Conservation (phyloP, 2,329 filamentous ascomycete genomes). For the Curvularia verruculosa region DNA sequence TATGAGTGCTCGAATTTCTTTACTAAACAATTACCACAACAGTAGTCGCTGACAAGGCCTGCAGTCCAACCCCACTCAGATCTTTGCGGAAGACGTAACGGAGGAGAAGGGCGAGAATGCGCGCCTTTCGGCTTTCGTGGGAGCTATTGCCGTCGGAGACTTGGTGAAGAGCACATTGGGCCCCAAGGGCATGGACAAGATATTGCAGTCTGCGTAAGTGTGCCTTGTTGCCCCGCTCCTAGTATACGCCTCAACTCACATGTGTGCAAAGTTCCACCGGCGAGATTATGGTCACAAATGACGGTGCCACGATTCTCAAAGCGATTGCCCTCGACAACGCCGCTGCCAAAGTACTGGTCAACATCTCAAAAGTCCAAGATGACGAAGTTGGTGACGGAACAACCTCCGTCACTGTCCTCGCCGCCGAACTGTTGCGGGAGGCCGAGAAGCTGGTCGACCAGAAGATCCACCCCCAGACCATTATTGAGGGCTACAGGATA, state of each 20-base stretch:
- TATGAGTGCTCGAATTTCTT: constrained; percentile 20
- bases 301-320: constrained; percentile 97
- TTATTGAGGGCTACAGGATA: constrained; percentile 99
- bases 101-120: constrained; percentile 99
- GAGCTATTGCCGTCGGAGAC: constrained; percentile 96
- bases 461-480: constrained; percentile 99
- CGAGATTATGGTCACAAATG: constrained; percentile 98
- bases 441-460: constrained; percentile 96
- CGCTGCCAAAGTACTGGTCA: constrained; percentile 96
- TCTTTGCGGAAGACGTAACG: constrained; percentile 95
- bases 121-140: constrained; percentile 95
- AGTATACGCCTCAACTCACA: constrained; percentile 29
- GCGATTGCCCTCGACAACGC: constrained; percentile 98
- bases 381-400: constrained; percentile 98
- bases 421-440: constrained; percentile 92
- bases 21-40: background rate
- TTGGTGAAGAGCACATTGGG: constrained; percentile 96
- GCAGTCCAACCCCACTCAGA: constrained; percentile 82
- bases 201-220: constrained; percentile 88
- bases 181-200: constrained; percentile 99
- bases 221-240: constrained; percentile 5
- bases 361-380: constrained; percentile 99
- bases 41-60: constrained; percentile 18
- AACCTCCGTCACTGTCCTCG: constrained; percentile 94
- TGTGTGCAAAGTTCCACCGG: constrained; percentile 74